Base-by-base conservation (phyloP, 129 eudicot genomes). In the Cynara cardunculus region DNA sequence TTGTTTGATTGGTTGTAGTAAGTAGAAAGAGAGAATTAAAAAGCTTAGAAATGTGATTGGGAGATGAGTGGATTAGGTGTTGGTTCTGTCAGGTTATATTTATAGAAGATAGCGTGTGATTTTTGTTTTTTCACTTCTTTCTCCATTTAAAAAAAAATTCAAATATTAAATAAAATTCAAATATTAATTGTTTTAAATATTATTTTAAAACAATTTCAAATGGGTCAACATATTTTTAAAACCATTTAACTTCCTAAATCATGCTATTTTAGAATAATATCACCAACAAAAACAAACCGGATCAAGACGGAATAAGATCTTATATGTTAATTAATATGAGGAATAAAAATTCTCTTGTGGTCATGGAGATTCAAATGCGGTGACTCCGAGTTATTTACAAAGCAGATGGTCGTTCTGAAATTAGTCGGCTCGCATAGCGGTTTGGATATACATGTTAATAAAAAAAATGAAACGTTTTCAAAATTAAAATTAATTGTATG, bases 61-160 rank as follows among this genome's bases (percentile, higher is more conserved):
- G 75, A 71, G 59, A 32, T 21, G 27, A 28, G 83, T 71, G 72
- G 83, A 80, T 80, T 80, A 22, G 72, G 64, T 80, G 71, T 21
- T 71, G 35, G 39, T 71, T 71, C 21, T 53, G 22, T 53, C 62
- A 53, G 7, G 7, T 53, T 53, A 53, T 53, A 70, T 79, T 71
- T 79, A 79, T 79, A 71, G 76, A 68, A n/a, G 27, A 78, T 14
- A 68, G 18, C 44, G 25, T 32, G 61, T 5, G 61, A 46, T 46
- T 46, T 46, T 46, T 46, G n/a, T 46, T 46, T 13, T 14, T 46
- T 46, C n/a, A 10, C 56, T 14, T 13, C 14, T 14, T 46, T 11
- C 7, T 14, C 6, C n/a, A 46, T 46, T 46, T 46, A 14, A 46
- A 46, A 12, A 46, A 46, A 46, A 13, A 14, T 35, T 10, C 11